These are phyloP conservation scores for Boletus pseudopeckii DNA, from an alignment of 768 basidiomycete species.

Conservation along the genomic window DNA sequence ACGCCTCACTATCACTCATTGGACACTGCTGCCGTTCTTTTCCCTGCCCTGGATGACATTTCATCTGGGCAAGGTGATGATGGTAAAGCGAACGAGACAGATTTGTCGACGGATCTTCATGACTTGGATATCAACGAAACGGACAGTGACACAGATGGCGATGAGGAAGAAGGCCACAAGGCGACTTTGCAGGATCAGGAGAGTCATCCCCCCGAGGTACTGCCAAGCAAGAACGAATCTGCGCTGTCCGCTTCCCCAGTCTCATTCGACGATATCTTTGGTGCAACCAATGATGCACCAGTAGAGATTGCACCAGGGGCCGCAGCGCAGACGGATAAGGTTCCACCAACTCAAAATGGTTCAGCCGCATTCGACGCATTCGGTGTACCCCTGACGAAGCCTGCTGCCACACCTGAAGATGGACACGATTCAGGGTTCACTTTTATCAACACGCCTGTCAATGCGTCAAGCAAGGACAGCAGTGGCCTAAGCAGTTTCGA, in stretches of 20 bases:
- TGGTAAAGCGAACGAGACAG: slow-evolving; percentile 43
- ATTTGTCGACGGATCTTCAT: slow-evolving; percentile 49
- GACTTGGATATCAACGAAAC: slow-evolving; percentile 58
- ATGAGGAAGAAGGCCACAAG: slow-evolving; percentile 38
- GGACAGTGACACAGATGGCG: slow-evolving; percentile 53
- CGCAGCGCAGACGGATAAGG: slow-evolving; percentile 17
- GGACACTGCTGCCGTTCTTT: slow-evolving; percentile 27
- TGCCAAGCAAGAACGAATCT: slow-evolving; percentile 13
- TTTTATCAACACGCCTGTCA: slow-evolving; percentile 15
- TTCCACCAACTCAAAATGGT: slow-evolving; percentile 13
- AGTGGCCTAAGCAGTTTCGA: slow-evolving; percentile 61
- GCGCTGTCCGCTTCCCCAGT: slow-evolving; percentile 4
- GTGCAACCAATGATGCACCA: slow-evolving; percentile 25
- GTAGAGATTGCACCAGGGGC: slow-evolving; percentile 12
- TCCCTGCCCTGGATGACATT: slow-evolving; percentile 38
- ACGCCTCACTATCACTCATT: slow-evolving; percentile 24
- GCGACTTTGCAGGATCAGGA: slow-evolving; percentile 18
- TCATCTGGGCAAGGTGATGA: slow-evolving; percentile 17
- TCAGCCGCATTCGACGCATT: slow-evolving; percentile 34
- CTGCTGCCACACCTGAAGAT: slow-evolving; percentile 15
- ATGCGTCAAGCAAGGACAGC: slow-evolving; percentile 10
- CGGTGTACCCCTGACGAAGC: slow-evolving; percentile 35
- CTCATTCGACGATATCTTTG: slow-evolving; percentile 61
- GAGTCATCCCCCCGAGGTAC: slow-evolving; percentile 15
- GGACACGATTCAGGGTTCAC: slow-evolving; percentile 20